phyloP scores from a whole-genome alignment of 1,284 basidiomycete genomes.

The Acaromyces ingoldii region DNA sequence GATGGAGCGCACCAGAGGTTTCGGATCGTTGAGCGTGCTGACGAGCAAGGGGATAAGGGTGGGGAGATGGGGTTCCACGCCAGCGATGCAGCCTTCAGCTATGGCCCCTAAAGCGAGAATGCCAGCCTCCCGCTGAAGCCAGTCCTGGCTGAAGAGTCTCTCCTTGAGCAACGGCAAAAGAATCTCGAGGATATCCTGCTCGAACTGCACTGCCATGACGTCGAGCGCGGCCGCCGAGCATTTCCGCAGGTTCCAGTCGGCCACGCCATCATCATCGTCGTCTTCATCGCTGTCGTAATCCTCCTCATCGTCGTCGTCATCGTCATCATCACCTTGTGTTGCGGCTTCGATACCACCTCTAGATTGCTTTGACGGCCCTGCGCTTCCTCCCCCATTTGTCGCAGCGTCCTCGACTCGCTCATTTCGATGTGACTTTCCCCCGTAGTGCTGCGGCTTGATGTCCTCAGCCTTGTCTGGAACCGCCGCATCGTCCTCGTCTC shows the following conservation, averaged over 20 bases:
- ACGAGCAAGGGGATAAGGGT: conserved; percentile 89
- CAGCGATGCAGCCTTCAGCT: conserved; percentile 96
- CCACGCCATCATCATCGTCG: conserved; percentile 92
- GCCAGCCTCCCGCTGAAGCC: conserved; percentile 90
- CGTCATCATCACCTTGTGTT: conserved; percentile 61
- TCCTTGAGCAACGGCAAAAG: conserved; percentile 85
- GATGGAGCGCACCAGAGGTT: conserved; percentile 96
- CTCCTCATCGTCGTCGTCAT: conserved; percentile 73
- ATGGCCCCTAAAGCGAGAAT: conserved; percentile 95
- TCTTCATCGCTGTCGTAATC: conserved; percentile 83
- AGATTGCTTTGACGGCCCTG: conserved; percentile 24
- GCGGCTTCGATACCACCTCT: conserved; percentile 55
- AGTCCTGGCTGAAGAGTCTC: conserved; percentile 87
- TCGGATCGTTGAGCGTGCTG: conserved; percentile 80
- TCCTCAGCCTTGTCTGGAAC: conserved; percentile 74
- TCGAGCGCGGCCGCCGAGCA: conserved; percentile 96
- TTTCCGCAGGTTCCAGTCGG: conserved; percentile 97
- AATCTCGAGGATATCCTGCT: conserved; percentile 77
- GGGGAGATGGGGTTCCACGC: conserved; percentile 87
- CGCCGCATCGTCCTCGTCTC: conserved; percentile 73
- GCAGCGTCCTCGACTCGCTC: conserved; percentile 40
- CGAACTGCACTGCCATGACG: conserved; percentile 89
- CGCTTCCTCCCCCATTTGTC: conserved; percentile 43
- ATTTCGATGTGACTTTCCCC: conserved; percentile 66
- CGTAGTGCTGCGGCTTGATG: conserved; percentile 88